These are phyloP conservation scores for Chaetomium fimeti DNA, from an alignment of 495 filamentous ascomycete species.

Conservation along the genomic window DNA sequence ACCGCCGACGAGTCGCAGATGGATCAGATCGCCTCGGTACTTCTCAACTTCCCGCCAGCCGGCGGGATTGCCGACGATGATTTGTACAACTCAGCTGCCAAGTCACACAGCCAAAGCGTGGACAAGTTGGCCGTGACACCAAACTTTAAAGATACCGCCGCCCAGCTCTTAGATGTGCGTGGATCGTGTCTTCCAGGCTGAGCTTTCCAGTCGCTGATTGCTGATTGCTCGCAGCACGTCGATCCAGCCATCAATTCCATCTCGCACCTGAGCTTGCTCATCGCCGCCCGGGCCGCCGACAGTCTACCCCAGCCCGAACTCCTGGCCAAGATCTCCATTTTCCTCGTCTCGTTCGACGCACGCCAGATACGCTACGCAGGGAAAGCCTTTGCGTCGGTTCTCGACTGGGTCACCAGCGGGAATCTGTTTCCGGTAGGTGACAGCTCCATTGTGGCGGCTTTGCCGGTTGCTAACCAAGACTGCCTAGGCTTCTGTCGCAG, in stretches of 20 bases:
- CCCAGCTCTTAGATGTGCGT: conserved; percentile 38
- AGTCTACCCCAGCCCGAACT: conserved; percentile 29
- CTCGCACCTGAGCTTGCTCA: conserved; percentile 45
- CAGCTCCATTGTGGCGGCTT: background rate
- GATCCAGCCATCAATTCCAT: conserved; percentile 44
- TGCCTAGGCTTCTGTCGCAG: conserved; percentile 60
- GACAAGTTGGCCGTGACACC: conserved; percentile 30
- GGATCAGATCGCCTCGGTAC: conserved; percentile 39
- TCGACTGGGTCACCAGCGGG: conserved; percentile 31
- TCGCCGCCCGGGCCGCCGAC: conserved; percentile 12
- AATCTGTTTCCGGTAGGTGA: conserved; percentile 41
- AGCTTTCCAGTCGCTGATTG: conserved; percentile 15
- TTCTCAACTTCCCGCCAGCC: conserved; percentile 44
- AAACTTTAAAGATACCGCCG: conserved; percentile 22
- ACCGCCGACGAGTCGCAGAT: conserved; percentile 26
- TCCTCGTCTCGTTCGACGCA: conserved; percentile 47
- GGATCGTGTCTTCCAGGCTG: background rate
- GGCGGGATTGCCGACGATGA: conserved; percentile 25
- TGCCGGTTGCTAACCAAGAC: background rate
- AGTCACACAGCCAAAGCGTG: conserved; percentile 36
- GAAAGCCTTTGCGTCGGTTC: conserved; percentile 32
- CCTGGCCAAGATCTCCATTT: conserved; percentile 38
- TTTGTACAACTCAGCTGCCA: conserved; percentile 32
- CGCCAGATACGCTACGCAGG: conserved; percentile 49
- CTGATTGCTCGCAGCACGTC: conserved; percentile 34